Conservation (phyloP, 2,329 filamentous ascomycete species). For the Pseudogymnoascus verrucosus region DNA sequence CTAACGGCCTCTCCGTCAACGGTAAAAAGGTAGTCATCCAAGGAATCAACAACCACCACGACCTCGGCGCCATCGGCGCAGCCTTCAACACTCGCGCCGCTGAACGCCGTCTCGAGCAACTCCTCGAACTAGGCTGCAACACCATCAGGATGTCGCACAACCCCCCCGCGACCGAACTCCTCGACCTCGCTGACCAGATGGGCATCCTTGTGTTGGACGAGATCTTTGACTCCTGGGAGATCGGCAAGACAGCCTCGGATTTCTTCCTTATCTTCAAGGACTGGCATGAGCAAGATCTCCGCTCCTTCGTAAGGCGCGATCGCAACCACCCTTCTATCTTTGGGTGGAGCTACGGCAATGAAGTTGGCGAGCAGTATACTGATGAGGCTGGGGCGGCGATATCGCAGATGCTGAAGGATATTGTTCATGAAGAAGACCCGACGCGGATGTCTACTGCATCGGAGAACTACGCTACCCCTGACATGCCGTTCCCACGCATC, state of each 20-base stretch:
- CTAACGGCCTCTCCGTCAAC: slow-evolving; percentile 40
- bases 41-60: slow-evolving; percentile 44
- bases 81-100: slow-evolving; percentile 43
- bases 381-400: slow-evolving; percentile 27
- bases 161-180: slow-evolving; percentile 41
- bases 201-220: slow-evolving; percentile 46
- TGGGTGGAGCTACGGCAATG: slow-evolving; percentile 47
- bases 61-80: slow-evolving; percentile 41
- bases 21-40: slow-evolving; percentile 36
- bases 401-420: slow-evolving; percentile 32
- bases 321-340: slow-evolving; percentile 47
- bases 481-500: slow-evolving; percentile 31
- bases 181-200: slow-evolving; percentile 41
- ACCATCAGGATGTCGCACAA: slow-evolving; percentile 46
- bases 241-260: slow-evolving; percentile 38
- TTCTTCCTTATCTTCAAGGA: slow-evolving; percentile 44
- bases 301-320: slow-evolving; percentile 43
- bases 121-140: slow-evolving; percentile 43
- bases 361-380: slow-evolving; percentile 41
- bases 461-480: slow-evolving; percentile 39
- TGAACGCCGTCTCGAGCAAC: slow-evolving; percentile 39
- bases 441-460: slow-evolving; percentile 38
- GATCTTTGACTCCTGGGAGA: slow-evolving; percentile 44
- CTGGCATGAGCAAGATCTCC: slow-evolving; percentile 46
- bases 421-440: slow-evolving; percentile 39